Conservation (phyloP, 495 filamentous ascomycete species). For the Talaromyces thailandensis region DNA sequence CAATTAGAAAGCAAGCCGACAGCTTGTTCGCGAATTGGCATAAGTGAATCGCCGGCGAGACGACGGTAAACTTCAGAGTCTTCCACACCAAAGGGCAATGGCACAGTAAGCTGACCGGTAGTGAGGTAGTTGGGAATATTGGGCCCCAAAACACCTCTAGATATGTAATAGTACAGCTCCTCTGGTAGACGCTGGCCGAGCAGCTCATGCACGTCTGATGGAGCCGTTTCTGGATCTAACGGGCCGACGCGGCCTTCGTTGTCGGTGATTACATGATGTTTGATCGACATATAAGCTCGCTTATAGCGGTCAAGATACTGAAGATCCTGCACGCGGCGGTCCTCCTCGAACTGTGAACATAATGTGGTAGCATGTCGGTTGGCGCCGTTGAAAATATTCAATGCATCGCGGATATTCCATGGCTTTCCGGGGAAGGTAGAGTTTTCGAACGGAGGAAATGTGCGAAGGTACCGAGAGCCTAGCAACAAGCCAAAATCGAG, state of each 20-base stretch:
- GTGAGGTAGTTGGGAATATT: slow-evolving; percentile 74
- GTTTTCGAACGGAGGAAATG: slow-evolving; percentile 67
- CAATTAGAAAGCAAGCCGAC: slow-evolving; percentile 66
- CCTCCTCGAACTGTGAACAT: slow-evolving; percentile 62
- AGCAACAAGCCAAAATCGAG: slow-evolving; percentile 75
- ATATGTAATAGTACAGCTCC: slow-evolving; percentile 88
- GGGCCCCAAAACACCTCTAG: slow-evolving; percentile 68
- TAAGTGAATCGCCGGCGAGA: slow-evolving; percentile 63
- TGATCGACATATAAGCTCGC: slow-evolving; percentile 71
- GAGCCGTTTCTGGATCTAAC: slow-evolving; percentile 57
- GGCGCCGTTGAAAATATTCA: slow-evolving; percentile 60
- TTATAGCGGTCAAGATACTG: slow-evolving; percentile 79
- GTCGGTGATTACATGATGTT: slow-evolving; percentile 77
- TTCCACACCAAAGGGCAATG: slow-evolving; percentile 72
- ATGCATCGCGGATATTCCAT: slow-evolving; percentile 53
- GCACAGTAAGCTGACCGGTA: slow-evolving; percentile 63
- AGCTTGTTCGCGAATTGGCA: slow-evolving; percentile 62
- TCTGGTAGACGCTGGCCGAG: slow-evolving; percentile 82
- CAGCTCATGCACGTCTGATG: slow-evolving; percentile 78
- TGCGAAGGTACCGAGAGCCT: slow-evolving; percentile 68
- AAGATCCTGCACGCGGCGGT: slow-evolving; percentile 56
- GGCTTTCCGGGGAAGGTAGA: slow-evolving; percentile 33
- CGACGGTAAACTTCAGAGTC: slow-evolving; percentile 71
- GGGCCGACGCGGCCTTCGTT: slow-evolving; percentile 65
- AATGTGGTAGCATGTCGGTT: slow-evolving; percentile 53